Evolutionary conservation across 805 yeast genomes (phyloP).

Genomic region (Sugiyamaella qingdaonensis): DNA sequence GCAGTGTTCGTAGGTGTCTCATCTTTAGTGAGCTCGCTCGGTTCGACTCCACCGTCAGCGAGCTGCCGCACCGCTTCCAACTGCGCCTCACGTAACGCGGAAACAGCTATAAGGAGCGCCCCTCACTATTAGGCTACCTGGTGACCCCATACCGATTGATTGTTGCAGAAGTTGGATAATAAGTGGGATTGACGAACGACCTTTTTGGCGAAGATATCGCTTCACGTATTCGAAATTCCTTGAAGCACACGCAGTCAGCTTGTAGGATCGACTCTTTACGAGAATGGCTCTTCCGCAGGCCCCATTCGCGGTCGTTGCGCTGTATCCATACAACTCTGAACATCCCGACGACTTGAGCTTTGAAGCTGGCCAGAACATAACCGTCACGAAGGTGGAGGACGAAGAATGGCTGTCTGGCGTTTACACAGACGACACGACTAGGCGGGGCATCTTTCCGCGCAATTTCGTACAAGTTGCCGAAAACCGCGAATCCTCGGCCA

Average conservation of each 20-base stretch:
- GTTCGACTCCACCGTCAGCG: no score
- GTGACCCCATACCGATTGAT: no score
- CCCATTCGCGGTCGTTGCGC: constrained; percentile 68
- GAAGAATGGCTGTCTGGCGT: constrained; percentile 88
- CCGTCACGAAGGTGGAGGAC: constrained; percentile 77
- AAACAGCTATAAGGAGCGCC: no score
- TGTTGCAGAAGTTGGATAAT: no score
- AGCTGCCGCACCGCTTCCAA: no score
- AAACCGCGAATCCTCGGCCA: neutral
- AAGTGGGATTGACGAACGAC: no score
- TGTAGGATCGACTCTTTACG: neutral
- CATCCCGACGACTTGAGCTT: constrained; percentile 83
- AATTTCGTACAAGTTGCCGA: constrained; percentile 57
- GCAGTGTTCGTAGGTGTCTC: no score
- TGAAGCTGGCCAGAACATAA: constrained; percentile 59
- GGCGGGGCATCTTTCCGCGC: constrained; percentile 81
- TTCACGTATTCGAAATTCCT: no score
- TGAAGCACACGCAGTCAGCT: no score
- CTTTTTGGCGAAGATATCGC: no score
- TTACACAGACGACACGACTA: constrained; percentile 39
- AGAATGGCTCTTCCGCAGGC: constrained; percentile 15
- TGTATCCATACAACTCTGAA: constrained; percentile 62
- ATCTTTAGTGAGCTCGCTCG: no score
- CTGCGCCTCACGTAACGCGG: constrained; percentile 2
- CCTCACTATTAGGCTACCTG: no score